phyloP scores from a whole-genome alignment of 108 stramenopile species.

The Skeletonema grethae region DNA sequence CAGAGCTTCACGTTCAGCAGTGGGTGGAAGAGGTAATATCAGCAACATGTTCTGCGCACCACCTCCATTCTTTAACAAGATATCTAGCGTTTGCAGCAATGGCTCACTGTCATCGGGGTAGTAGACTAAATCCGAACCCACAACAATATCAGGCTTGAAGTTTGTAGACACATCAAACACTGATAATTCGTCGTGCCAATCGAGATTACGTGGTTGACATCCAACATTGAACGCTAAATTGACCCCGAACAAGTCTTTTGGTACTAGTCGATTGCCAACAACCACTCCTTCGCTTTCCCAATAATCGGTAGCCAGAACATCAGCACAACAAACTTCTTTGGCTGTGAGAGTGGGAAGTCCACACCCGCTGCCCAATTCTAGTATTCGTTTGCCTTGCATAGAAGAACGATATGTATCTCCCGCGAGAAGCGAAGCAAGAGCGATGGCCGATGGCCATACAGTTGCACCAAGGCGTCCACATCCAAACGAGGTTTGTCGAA shows the following conservation, averaged over 20 bases:
- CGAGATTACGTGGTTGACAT: constrained; percentile 8
- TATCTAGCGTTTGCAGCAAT: constrained; percentile 35
- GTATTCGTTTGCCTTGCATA: constrained; percentile 15
- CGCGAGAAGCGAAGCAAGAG: constrained; percentile 21
- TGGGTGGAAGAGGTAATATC: constrained; percentile 36
- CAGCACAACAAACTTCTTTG: constrained; percentile 16
- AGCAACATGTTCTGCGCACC: constrained; percentile 17
- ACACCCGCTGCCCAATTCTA: constrained; percentile 48
- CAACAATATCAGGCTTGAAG: constrained; percentile 26
- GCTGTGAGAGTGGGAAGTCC: constrained; percentile 44
- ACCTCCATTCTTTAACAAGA: constrained; percentile 16
- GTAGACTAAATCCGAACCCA: constrained; percentile 48
- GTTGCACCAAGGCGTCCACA: constrained; percentile 47
- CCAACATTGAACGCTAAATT: constrained; percentile 47
- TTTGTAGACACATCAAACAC: neutral
- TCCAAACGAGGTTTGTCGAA: constrained; percentile 53
- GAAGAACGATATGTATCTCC: constrained; percentile 3
- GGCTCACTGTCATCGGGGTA: constrained; percentile 41
- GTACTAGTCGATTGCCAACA: constrained; percentile 35
- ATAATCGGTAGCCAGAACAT: constrained; percentile 46
- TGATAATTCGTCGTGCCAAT: constrained; percentile 44
- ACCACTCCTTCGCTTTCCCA: constrained; percentile 26
- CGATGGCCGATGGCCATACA: constrained; percentile 47
- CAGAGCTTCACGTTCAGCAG: constrained; percentile 35
- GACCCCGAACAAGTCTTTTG: constrained; percentile 44